Base-by-base conservation (phyloP, 2,329 filamentous ascomycete species). In the Fusarium acutatum region DNA sequence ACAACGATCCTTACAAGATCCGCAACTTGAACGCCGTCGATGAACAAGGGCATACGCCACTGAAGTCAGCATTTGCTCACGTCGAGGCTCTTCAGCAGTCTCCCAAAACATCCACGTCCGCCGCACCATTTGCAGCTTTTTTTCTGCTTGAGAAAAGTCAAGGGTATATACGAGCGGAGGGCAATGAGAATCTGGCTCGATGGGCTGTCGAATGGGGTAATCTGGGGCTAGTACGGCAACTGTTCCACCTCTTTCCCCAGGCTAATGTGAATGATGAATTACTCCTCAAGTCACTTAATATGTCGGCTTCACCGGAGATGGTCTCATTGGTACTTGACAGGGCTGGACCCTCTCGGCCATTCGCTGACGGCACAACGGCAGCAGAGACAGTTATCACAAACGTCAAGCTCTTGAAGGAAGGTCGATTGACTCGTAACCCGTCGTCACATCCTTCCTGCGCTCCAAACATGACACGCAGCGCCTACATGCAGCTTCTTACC, bases 341-440 rank as follows among this genome's bases (percentile, higher is more conserved):
- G 20, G 78, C 72, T 20, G 64, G 60, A 0, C 38, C 69, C 3
- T 71, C 76, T 11, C 30, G 76, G 11, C 49, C 63, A 9, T 76
- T 73, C 15, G 5, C 20, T 4, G 38, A 72, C 6, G 79, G 75
- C 6, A 44, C 58, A 8, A 79, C 78, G 11, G 73, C 78, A 7
- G 76, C 79, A 20, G 80, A 82, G 64, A 80, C 76, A 3, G 76
- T 82, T 5, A 74, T 82, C 24, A 72, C 67, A 3, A 80, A 78
- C 30, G 79, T 75, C 11, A 69, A 54, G 30, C 64, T 76, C 17
- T 22, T 43, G n/a, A 15, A 34, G 12, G 26, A 47, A 26, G 37
- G 28, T 15, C 20, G 32, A 22, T 35, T 50, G 8, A 35, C 56
- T 12, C 17, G 15, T 32, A 59, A 34, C 8, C 61, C 73, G 15